A percentile compares a stretch with the other conserved stretches of the same genome.
These are phyloP conservation scores for Penicillium canescens DNA, from an alignment of 495 filamentous ascomycete genomes.

Conservation along the genomic window DNA sequence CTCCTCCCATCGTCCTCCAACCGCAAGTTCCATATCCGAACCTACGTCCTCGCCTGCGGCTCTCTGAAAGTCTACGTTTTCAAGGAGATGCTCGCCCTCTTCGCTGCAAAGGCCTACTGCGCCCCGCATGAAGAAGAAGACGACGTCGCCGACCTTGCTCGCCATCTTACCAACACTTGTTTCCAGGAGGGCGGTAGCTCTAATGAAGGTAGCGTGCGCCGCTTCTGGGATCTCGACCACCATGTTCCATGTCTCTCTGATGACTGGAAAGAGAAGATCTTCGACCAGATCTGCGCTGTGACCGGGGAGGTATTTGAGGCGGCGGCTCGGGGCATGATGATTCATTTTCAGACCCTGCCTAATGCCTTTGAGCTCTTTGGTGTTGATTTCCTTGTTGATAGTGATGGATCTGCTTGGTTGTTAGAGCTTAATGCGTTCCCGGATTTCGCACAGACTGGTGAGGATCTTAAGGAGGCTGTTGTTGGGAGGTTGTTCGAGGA, in stretches of 20 bases:
- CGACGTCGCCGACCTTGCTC: slow-evolving; percentile 53
- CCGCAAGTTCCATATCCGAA: slow-evolving; percentile 92
- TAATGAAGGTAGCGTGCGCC: slow-evolving; percentile 60
- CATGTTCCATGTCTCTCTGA: slow-evolving; percentile 32
- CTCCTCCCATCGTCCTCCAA: slow-evolving; percentile 63
- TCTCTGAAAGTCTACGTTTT: slow-evolving; percentile 83
- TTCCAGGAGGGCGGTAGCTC: slow-evolving; percentile 64
- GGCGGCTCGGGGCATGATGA: slow-evolving; percentile 74
- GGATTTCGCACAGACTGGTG: slow-evolving; percentile 90
- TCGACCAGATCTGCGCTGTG: slow-evolving; percentile 68
- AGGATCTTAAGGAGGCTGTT: slow-evolving; percentile 59
- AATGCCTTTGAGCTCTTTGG: slow-evolving; percentile 93
- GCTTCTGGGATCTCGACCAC: slow-evolving; percentile 68
- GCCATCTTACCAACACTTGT: slow-evolving; percentile 92
- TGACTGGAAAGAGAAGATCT: slow-evolving; percentile 61
- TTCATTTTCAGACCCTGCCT: slow-evolving; percentile 87
- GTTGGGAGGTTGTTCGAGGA: slow-evolving; percentile 75
- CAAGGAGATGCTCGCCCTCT: slow-evolving; percentile 86
- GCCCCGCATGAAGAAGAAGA: slow-evolving; percentile 47
- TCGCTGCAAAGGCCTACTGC: slow-evolving; percentile 70
- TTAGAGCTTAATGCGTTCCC: slow-evolving; percentile 97
- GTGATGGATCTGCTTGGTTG: slow-evolving; percentile 61
- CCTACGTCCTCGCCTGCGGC: slow-evolving; percentile 82
- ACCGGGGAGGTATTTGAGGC: slow-evolving; percentile 81
- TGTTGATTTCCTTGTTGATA: slow-evolving; percentile 85